These are phyloP conservation scores for Canariomyces notabilis DNA, from an alignment of 2,329 filamentous ascomycete species.

Conservation along the genomic window DNA sequence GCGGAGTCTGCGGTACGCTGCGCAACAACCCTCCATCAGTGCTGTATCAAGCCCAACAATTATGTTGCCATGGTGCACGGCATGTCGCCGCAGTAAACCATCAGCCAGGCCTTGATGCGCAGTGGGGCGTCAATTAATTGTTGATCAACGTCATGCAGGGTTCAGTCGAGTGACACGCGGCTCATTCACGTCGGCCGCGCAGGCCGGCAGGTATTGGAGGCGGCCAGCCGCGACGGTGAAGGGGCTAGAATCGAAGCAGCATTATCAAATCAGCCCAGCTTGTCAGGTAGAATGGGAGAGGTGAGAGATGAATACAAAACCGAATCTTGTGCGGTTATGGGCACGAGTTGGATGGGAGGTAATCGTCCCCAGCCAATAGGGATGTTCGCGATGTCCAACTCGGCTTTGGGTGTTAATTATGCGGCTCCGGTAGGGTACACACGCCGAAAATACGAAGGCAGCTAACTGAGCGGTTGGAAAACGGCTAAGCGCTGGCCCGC, in stretches of 20 bases:
- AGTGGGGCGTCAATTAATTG: too few species aligned
- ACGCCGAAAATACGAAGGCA: neutral
- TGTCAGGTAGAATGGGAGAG: neutral
- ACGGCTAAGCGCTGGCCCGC: slow-evolving; percentile 5
- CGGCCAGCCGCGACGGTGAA: slow-evolving; percentile 4
- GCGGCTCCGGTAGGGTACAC: slow-evolving; percentile 4
- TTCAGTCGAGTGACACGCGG: slow-evolving; percentile 20
- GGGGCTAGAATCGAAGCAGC: neutral
- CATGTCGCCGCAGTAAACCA: slow-evolving; percentile 1
- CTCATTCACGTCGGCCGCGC: slow-evolving; percentile 7
- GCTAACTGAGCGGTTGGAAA: neutral
- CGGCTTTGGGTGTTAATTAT: slow-evolving; percentile 5
- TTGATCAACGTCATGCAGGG: slow-evolving; percentile 13
- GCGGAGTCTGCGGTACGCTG: neutral
- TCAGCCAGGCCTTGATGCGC: slow-evolving; percentile 3
- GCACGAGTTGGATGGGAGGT: neutral
- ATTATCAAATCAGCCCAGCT: neutral
- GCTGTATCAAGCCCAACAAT: slow-evolving; percentile 6
- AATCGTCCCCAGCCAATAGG: neutral
- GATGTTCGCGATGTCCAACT: neutral
- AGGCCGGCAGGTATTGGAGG: neutral
- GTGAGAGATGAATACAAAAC: neutral
- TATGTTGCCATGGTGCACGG: slow-evolving; percentile 8
- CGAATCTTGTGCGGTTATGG: neutral
- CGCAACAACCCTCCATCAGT: neutral